phyloP scores from a whole-genome alignment of 2,329 filamentous ascomycete genomes.

The Colletotrichum sp. region DNA sequence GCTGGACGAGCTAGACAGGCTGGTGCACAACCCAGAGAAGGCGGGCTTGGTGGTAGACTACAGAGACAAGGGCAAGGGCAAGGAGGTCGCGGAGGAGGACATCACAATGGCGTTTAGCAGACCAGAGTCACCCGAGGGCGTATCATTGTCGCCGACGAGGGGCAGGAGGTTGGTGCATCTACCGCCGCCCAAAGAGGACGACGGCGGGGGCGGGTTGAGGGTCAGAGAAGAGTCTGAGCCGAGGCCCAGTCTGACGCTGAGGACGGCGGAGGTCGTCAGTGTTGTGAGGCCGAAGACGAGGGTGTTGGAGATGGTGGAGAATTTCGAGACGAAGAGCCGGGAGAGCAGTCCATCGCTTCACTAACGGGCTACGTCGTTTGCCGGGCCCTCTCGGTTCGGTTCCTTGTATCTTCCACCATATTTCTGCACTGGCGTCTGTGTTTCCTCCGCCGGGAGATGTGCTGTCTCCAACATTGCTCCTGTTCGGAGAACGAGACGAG shows the following conservation, averaged over 20 bases:
- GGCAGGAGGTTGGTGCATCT: constrained; percentile 19
- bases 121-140: constrained; percentile 10
- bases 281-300: constrained; percentile 46
- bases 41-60: background rate
- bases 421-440: background rate
- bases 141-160: constrained; percentile 1
- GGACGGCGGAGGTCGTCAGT: constrained; percentile 53
- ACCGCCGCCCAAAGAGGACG: constrained; percentile 16
- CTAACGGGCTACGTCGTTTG: background rate
- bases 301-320: constrained; percentile 62
- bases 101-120: background rate
- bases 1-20: constrained; percentile 4
- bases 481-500: background rate
- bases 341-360: constrained; percentile 36
- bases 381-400: background rate
- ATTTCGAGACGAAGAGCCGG: constrained; percentile 53
- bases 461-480: background rate
- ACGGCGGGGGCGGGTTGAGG: background rate
- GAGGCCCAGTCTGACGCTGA: constrained; percentile 37
- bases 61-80: constrained; percentile 18
- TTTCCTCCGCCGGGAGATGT: no score
- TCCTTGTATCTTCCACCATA: background rate
- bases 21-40: background rate
- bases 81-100: background rate
- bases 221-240: constrained; percentile 25